phyloP scores from a whole-genome alignment of 305 asterid species.

The Andrographis paniculata region DNA sequence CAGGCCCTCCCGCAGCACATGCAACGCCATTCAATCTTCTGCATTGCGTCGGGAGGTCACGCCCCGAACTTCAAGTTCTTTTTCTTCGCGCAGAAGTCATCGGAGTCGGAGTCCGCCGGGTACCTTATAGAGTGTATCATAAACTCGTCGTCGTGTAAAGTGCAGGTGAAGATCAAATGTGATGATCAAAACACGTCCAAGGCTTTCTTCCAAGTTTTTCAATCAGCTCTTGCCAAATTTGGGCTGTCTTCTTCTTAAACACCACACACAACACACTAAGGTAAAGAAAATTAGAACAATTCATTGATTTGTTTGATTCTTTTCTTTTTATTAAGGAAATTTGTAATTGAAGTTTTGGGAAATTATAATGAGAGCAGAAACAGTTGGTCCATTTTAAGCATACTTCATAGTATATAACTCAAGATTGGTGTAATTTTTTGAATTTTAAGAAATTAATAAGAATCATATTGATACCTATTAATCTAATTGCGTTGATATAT shows the following conservation, averaged over 20 bases:
- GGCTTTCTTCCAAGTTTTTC: slow-evolving; percentile 70
- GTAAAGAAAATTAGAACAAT: too few species aligned
- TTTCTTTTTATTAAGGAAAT: too few species aligned
- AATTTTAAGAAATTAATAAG: too few species aligned
- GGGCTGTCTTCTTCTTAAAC: slow-evolving; percentile 41
- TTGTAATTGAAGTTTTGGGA: too few species aligned
- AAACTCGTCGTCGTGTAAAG: slow-evolving; percentile 76
- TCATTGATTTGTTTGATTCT: too few species aligned
- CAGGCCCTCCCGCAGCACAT: slow-evolving; percentile 73
- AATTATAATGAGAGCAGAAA: too few species aligned
- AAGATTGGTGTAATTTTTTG: too few species aligned
- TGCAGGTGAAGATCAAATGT: slow-evolving; percentile 80
- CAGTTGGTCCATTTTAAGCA: too few species aligned
- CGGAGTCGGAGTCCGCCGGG: slow-evolving; percentile 39
- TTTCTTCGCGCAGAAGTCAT: slow-evolving; percentile 80
- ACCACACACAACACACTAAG: too few species aligned
- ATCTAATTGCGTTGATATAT: too few species aligned
- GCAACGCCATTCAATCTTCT: slow-evolving; percentile 73
- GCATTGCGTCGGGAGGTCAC: slow-evolving; percentile 98
- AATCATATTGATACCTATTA: too few species aligned
- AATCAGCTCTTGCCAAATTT: slow-evolving; percentile 67
- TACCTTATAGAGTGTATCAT: slow-evolving; percentile 81
- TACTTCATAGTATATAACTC: too few species aligned
- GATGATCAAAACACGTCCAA: slow-evolving; percentile 75
- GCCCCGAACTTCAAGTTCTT: slow-evolving; percentile 95